These are phyloP conservation scores for Cladosporium cucumerinum DNA, from an alignment of 2,329 filamentous ascomycete genomes.

Conservation along the genomic window DNA sequence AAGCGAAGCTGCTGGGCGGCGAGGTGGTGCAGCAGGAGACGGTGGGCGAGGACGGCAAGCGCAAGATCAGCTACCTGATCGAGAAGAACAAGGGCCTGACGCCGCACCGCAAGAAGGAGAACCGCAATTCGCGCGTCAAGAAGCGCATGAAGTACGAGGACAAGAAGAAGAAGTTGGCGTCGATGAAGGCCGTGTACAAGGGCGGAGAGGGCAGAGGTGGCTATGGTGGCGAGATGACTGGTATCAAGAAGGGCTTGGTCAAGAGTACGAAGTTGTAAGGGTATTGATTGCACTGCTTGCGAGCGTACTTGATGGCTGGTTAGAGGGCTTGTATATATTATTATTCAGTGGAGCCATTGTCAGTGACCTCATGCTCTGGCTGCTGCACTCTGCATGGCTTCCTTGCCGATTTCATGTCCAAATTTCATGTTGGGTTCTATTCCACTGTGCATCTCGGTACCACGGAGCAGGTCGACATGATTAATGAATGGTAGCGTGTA, in stretches of 20 bases:
- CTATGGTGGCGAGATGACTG: slow-evolving; percentile 87
- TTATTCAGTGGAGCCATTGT: neutral
- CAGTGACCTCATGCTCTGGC: neutral
- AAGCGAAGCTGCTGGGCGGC: slow-evolving; percentile 55
- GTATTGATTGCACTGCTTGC: neutral
- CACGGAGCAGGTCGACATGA: neutral
- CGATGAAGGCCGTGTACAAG: slow-evolving; percentile 81
- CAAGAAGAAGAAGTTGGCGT: slow-evolving; percentile 95
- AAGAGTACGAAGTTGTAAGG: slow-evolving; percentile 85
- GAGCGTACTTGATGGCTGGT: neutral
- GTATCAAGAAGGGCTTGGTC: slow-evolving; percentile 90
- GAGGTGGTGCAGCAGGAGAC: slow-evolving; percentile 65
- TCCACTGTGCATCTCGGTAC: neutral
- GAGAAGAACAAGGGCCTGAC: slow-evolving; percentile 96
- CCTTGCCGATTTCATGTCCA: neutral
- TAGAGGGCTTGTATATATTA: slow-evolving; percentile 3
- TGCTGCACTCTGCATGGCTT: neutral
- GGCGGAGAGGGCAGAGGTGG: slow-evolving; percentile 79
- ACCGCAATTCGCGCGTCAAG: slow-evolving; percentile 93
- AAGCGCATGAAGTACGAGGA: slow-evolving; percentile 95
- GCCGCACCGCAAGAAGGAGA: slow-evolving; percentile 87
- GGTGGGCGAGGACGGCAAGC: slow-evolving; percentile 78
- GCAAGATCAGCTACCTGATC: slow-evolving; percentile 89
- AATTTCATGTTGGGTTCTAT: neutral
- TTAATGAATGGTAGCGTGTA: neutral